Evolutionary conservation across 2,329 filamentous ascomycete species (phyloP), one percentile per base, ranked within the genome.

Genomic region (Nigrospora sphaerica): DNA sequence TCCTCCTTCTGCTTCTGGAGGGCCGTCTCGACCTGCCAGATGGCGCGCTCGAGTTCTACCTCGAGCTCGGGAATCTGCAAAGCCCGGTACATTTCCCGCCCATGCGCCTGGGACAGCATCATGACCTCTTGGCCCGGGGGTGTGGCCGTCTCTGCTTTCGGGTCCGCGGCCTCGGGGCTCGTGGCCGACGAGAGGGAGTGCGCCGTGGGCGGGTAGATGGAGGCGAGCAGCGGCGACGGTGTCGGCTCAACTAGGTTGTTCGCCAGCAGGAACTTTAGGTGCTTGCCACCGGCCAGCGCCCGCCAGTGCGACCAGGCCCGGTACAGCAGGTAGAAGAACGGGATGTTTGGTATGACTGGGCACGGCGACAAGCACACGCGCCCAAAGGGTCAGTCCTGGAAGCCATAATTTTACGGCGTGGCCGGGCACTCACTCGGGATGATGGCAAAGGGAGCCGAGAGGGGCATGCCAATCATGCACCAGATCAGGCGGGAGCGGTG

Each of bases 311-410:
- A 95, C 85, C 87, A 97, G 23, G 89, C 86, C 53, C 93, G 80
- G 70, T 95, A 98, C 16, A 80, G 81, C 36, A 97, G 78, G 65
- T 97, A 98, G 73, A 97, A 97, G 73, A 97, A 97, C 16, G 93
- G 93, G 12, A 98, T 73, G 62, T 98, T 96, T 33, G 92, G 91
- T 52, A 96, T 77, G 51, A 44, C 88, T 95, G 32, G 12, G 39
- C 17, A 18, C 39, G 14, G 18, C 5, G 39, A 23, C 23, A 28
- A 28, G 7, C 23, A 10, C 23, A 28, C 23, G 7, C 23, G 7
- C 6, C 19, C 42, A 31, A 12, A 17, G 17, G 12, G 42, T 59
- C 46, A 62, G 53, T 46, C 7, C 23, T 36, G 31, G 16, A 38
- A 31, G 5, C 28, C 34, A 39, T n/a, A 6, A 13, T 32, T 17